Evolutionary conservation across 371 early-diverging fungal genomes (phyloP).

Genomic region (Neoconidiobolus thromboides): DNA sequence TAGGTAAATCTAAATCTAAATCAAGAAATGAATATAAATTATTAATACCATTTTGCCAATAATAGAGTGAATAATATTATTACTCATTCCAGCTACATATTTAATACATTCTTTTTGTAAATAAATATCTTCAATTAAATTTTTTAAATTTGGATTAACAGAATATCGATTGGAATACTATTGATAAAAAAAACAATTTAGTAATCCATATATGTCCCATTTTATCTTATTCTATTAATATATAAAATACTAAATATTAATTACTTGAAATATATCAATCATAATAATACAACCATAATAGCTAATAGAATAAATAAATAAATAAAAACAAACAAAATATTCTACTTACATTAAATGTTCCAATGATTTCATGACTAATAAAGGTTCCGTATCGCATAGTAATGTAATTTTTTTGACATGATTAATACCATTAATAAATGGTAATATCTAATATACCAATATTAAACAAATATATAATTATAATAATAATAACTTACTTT

Average conservation of each 20-base stretch:
- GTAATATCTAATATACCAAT: conserved; percentile 15
- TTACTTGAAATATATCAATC: conserved; percentile 66
- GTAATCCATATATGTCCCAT: not conserved
- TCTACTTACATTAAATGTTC: conserved; percentile 53
- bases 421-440: conserved; percentile 52
- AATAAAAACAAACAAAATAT: not conserved
- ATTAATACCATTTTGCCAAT: too few species aligned
- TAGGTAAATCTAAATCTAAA: too few species aligned
- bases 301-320: conserved; percentile 13
- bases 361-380: conserved; percentile 48
- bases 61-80: too few species aligned
- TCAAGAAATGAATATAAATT: too few species aligned
- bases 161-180: conserved; percentile 65
- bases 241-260: not conserved
- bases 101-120: conserved; percentile 42
- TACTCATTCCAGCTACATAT: conserved; percentile 20
- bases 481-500: conserved; percentile 18
- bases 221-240: not conserved
- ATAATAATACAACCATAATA: conserved; percentile 67
- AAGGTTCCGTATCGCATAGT: conserved; percentile 48
- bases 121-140: conserved; percentile 31
- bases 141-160: conserved; percentile 35
- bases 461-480: not conserved
- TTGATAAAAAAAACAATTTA: not conserved
- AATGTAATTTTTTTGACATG: conserved; percentile 56